Percentiles rank a stretch among this genome's conserved stretches.
Evolutionary conservation across 164 flowering plant species (phyloP).

Genomic region (Kingdonia uniflora): DNA sequence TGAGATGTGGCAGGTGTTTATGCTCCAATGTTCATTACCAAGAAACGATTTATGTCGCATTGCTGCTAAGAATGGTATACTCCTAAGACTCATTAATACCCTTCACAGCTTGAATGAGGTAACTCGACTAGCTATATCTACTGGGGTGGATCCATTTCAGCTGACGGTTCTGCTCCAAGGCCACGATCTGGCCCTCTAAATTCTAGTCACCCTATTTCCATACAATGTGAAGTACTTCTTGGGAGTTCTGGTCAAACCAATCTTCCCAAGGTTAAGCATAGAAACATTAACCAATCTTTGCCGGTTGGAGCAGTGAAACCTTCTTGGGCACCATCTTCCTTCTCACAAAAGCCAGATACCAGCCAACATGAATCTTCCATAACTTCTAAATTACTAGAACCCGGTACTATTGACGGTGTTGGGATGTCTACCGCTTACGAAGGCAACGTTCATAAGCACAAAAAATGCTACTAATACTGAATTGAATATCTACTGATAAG

Average conservation of each 20-base stretch:
- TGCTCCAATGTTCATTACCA: slow-evolving; percentile 85
- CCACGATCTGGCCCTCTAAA: slow-evolving; percentile 84
- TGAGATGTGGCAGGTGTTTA: slow-evolving; percentile 99
- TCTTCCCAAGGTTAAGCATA: too few species aligned
- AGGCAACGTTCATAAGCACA: slow-evolving; percentile 41
- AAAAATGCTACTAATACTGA: slow-evolving; percentile 30
- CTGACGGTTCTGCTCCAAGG: too few species aligned
- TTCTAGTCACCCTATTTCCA: too few species aligned
- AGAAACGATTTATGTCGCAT: slow-evolving; percentile 96
- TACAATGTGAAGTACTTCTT: too few species aligned
- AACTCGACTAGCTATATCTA: slow-evolving; percentile 68
- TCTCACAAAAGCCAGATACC: slow-evolving; percentile 3
- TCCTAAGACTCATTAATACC: slow-evolving; percentile 84
- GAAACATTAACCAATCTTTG: too few species aligned
- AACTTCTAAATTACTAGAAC: slow-evolving; percentile 36
- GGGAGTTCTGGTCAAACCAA: too few species aligned
- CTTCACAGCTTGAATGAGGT: slow-evolving; percentile 98
- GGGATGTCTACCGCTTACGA: slow-evolving; percentile 30
- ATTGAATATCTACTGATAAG: slow-evolving; percentile 49
- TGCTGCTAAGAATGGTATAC: slow-evolving; percentile 92
- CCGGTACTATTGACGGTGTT: slow-evolving; percentile 25
- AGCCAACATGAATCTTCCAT: slow-evolving; percentile 21
- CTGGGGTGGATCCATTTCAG: too few species aligned
- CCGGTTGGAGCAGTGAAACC: background rate
- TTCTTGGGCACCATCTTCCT: slow-evolving; percentile 4